Evolutionary conservation across 2,329 filamentous ascomycete species (phyloP).

Genomic region (Neofusicoccum ribis): DNA sequence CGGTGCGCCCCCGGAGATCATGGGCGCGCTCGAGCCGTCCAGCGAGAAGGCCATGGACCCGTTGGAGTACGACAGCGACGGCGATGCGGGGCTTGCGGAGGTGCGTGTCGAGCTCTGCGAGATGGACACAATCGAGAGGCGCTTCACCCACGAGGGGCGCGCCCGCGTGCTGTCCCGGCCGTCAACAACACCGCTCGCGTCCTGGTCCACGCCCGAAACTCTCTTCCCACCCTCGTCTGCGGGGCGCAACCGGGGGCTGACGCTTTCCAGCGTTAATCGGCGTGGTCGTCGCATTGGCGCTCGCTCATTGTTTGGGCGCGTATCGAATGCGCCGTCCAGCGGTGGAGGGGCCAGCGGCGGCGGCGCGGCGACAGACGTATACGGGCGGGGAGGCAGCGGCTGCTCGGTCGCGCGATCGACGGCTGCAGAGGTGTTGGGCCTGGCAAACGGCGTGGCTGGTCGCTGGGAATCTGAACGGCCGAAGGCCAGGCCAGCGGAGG

Average conservation of each 20-base stretch:
- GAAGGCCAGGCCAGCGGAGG: constrained; percentile 59
- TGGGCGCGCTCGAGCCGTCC: constrained; percentile 61
- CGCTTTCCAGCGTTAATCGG: constrained; percentile 35
- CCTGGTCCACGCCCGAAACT: neutral
- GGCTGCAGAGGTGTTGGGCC: neutral
- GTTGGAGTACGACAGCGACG: constrained; percentile 66
- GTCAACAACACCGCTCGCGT: constrained; percentile 28
- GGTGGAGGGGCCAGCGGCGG: neutral
- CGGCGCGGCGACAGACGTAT: constrained; percentile 6
- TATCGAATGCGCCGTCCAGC: constrained; percentile 12
- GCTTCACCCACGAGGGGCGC: constrained; percentile 68
- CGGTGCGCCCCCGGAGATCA: constrained; percentile 49
- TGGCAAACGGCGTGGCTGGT: constrained; percentile 5
- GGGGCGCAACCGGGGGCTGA: constrained; percentile 25
- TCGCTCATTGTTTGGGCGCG: constrained; percentile 11
- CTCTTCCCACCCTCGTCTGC: constrained; percentile 22
- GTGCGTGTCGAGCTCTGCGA: constrained; percentile 63
- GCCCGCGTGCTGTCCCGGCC: constrained; percentile 33
- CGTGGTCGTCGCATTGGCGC: constrained; percentile 23
- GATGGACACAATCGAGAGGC: constrained; percentile 67
- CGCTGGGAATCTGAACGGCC: constrained; percentile 49
- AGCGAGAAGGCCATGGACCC: constrained; percentile 51
- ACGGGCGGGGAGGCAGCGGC: constrained; percentile 8
- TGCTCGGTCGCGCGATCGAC: neutral
- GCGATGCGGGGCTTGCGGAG: constrained; percentile 65